Conservation (phyloP, 2,329 filamentous ascomycete genomes). For the Fusarium temperatum region DNA sequence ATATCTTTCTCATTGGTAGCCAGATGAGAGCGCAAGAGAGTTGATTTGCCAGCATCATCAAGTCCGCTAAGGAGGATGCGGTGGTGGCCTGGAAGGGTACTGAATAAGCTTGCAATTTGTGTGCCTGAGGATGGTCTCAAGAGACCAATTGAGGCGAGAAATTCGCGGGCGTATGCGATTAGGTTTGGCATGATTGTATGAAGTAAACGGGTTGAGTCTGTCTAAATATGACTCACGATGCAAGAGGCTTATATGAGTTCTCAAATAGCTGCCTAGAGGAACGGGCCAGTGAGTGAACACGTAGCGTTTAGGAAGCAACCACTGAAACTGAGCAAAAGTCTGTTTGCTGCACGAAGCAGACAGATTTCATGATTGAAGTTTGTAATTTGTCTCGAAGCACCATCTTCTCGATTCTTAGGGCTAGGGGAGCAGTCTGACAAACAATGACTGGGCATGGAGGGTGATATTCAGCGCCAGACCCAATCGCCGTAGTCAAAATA, state of each 20-base stretch:
- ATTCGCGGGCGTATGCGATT: neutral
- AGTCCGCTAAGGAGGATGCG: neutral
- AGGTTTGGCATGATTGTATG: neutral
- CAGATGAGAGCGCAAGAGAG: neutral
- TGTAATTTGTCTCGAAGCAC: neutral
- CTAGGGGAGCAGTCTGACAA: too few relatives aligned
- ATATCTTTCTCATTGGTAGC: neutral
- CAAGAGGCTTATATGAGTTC: neutral
- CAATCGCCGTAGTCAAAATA: neutral
- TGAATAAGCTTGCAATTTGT: neutral
- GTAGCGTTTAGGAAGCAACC: neutral
- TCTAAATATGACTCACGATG: neutral
- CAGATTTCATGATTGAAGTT: too few relatives aligned
- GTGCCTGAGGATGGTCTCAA: neutral
- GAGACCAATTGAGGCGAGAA: neutral
- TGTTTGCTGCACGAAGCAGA: neutral
- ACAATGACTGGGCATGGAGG: neutral
- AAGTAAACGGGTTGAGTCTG: accelerated
- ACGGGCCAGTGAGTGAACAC: neutral
- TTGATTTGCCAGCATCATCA: neutral
- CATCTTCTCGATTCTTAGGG: neutral
- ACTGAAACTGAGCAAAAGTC: accelerated
- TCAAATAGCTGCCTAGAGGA: neutral
- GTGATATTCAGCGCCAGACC: too few relatives aligned
- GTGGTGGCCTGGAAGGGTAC: neutral